Evolutionary conservation across 352 stramenopile genomes (phyloP), one percentile per base, ranked within the genome.

Genomic region (Aphanomyces euteiches): DNA sequence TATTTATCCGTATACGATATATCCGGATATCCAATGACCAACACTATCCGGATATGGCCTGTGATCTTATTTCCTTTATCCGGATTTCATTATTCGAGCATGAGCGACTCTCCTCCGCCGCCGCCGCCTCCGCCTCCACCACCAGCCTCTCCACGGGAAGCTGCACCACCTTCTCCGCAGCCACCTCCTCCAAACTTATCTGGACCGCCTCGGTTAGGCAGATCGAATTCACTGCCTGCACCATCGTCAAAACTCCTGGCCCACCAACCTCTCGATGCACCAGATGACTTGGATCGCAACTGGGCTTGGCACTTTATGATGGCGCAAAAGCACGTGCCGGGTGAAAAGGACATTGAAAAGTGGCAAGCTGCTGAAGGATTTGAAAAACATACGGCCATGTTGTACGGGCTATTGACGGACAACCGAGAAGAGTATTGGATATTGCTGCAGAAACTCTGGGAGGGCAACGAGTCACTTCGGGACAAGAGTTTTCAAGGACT

Each of bases 271-370:
- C 77, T 92, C n/a, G 87, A 95, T 38, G 75, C 74, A 0, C 80
- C 87, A 0, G 87, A 95, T 36, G 87, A 95, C 50, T 69, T 93
- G 45, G 87, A 95, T 47, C 83, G 87, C 56, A 95, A 95, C 64
- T 95, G 87, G 87, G 92, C 89, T 48, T 84, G 84, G 47, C 87
- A 94, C 56, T 93, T 89, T 57, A 90, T 92, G 61, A 82, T 91
- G 72, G 88, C 92, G 79, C 87, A 93, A 56, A 94, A 93, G 71
- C 75, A 82, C 36, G 84, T 94, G 39, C 81, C 88, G 36, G 78
- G 78, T 7, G 43, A 67, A 63, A 91, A 91, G 56, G 84, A 92
- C 74, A 57, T 74, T 3, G 76, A 74, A 17, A 91, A 94, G 69
- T 79, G 87, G 66, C 72, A 81, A 63, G 39, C 54, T 4, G 15